These are phyloP conservation scores for Botrytis squamosa DNA, from an alignment of 2,329 filamentous ascomycete species.

Conservation along the genomic window DNA sequence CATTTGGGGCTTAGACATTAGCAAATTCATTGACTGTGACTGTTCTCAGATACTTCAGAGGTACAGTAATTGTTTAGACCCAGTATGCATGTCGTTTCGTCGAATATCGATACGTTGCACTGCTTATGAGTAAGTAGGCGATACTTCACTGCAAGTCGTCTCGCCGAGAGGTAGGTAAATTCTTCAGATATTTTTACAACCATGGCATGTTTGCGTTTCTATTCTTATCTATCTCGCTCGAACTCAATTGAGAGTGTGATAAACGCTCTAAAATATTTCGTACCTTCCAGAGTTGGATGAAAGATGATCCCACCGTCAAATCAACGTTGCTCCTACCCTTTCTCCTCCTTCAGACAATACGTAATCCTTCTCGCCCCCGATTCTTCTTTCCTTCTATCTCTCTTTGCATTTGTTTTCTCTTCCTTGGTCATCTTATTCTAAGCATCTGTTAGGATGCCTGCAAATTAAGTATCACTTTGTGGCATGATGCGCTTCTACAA, in stretches of 20 bases:
- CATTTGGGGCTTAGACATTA: neutral
- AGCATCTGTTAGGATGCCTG: neutral
- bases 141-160: neutral
- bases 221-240: neutral
- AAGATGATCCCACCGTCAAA: neutral
- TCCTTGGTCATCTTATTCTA: neutral
- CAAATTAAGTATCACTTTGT: neutral
- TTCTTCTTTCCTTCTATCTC: neutral
- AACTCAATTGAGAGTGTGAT: neutral
- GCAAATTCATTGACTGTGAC: neutral
- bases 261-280: neutral
- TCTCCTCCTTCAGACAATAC: neutral
- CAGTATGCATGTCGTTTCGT: conserved; percentile 4
- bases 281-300: conserved; percentile 2
- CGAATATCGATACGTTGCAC: conserved; percentile 3
- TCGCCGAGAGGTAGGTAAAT: neutral
- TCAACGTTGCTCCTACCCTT: neutral
- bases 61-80: neutral
- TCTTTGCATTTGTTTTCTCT: neutral
- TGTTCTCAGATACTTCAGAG: neutral
- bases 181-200: neutral
- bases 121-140: neutral
- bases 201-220: neutral
- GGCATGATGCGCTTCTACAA: conserved; percentile 7
- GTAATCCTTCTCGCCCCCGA: neutral